Base-by-base conservation (phyloP, 129 eudicot genomes). In the Lonicera japonica region DNA sequence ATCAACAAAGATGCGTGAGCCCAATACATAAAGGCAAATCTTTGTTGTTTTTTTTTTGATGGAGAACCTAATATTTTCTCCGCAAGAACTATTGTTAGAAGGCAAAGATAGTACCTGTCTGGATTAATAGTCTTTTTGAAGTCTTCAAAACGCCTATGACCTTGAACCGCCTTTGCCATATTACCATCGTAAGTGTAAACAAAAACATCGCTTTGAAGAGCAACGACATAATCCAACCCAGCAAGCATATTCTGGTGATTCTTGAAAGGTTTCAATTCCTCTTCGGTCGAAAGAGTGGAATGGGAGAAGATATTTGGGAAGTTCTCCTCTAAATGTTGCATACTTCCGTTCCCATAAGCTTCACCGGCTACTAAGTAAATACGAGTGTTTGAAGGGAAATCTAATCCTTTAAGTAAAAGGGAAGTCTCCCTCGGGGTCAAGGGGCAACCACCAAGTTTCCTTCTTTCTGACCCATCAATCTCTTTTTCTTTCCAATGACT, bases 401-500 rank as follows among this genome's bases (percentile, higher is more conserved):
- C 96, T 34, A 94, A 70, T 10, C 76, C 99, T 77, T 79, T 80
- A 45, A 94, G 96, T 25, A 85, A 74, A 70, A 94, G 89, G 51
- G 99, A 81, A 0, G 99, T 88, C 67, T 88, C 99, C 55, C 96
- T 72, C 14, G 96, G 99, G 23, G 99, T 94, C 71, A 88, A 56
- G 16, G 99, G 99, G 81, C 99, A 94, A 36, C 99, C 99, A 36
- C 99, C 99, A 11, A 80, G 83, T 66, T 69, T 83, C 60, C 99
- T 69, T 64, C 73, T 86, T 61, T 94, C 99, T 2, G 78, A 64
- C 1, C 89, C 99, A 25, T 94, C 95, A 13, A 94, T 88, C 54
- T 94, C 99, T 74, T 94, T 94, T 66, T 88, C 96, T 64, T 94
- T 94, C 99, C 99, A 94, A 64, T 94, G 99, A 76, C 80, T 80